A percentile compares a stretch with the other conserved stretches of the same genome.
Conservation (phyloP, 164 flowering plant species). For the Stephania yunnanensis region DNA sequence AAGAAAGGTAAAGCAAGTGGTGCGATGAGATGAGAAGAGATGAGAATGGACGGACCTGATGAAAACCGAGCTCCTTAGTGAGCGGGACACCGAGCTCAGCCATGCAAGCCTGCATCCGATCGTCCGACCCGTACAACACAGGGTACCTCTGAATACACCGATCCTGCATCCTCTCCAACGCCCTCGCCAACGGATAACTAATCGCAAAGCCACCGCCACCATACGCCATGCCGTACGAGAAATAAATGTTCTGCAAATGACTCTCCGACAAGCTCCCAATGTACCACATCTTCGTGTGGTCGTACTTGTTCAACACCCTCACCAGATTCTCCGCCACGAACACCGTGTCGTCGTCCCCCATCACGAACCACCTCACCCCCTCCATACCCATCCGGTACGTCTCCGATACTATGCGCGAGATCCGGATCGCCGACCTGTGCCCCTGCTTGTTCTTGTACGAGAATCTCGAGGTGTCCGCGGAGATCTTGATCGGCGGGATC, state of each 20-base stretch:
- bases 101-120: conserved; percentile 73
- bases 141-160: conserved; percentile 54
- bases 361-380: conserved; percentile 60
- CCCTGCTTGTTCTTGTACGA: conserved; percentile 38
- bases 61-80: conserved; percentile 65
- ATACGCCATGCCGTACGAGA: conserved; percentile 57
- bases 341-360: conserved; percentile 76
- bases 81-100: conserved; percentile 85
- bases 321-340: conserved; percentile 55
- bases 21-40: not conserved
- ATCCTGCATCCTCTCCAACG: conserved; percentile 50
- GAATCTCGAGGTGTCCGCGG: conserved; percentile 41
- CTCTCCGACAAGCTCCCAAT: conserved; percentile 66
- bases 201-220: conserved; percentile 87
- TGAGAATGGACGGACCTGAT: conserved; percentile 36
- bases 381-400: conserved; percentile 33
- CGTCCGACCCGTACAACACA: conserved; percentile 59
- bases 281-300: conserved; percentile 50
- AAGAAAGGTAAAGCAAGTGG: not conserved
- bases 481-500: conserved; percentile 42
- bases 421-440: conserved; percentile 51
- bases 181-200: conserved; percentile 51
- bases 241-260: conserved; percentile 53
- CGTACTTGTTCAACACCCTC: conserved; percentile 52
- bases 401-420: conserved; percentile 61